Base-by-base conservation (phyloP, 768 basidiomycete genomes). In the Agaricus subrufescens region DNA sequence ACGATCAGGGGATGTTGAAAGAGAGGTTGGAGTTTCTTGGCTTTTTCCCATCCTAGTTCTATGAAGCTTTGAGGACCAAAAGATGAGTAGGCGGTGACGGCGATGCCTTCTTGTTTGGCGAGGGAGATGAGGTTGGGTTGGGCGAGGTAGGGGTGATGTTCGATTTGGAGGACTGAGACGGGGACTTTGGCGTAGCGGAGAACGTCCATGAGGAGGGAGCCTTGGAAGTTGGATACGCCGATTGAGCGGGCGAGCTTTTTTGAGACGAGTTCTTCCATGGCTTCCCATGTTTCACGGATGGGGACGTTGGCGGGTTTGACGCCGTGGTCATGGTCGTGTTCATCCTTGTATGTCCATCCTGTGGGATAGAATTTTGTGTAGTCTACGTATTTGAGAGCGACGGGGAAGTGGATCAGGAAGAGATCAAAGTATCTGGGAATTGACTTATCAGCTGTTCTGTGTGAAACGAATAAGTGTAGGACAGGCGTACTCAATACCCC, bases 401-500 rank as follows among this genome's bases (percentile, higher is more conserved):
- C 76, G 23, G 93, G 93, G 80, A 94, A 94, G 70, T 95, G 94
- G 50, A 94, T 74, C 42, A 89, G 73, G 77, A 82, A 91, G 46
- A 91, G 73, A 63, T 91, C 89, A 66, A 91, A 91, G 69, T 89
- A 91, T 26, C 68, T 68, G 31, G 31, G 31, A 11, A 34, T 34
- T 14, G 9, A 4, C 4, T 14, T 30, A 29, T n/a, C 8, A n/a
- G n/a, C 15, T 27, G 25, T 34, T 1, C 31, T n/a, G n/a, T n/a
- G n/a, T n/a, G 27, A 8, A 6, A 52, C 12, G 50, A 55, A 31
- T 14, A 47, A 14, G 55, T 27, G 10, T 45, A 14, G n/a, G 7
- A 7, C 26, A 8, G 27, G 68, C 69, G 48, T 52, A 70, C 65
- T 89, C 87, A 43, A 95, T 74, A 27, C 89, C 89, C 93, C 93